A percentile compares a stretch with the other conserved stretches of the same genome.
Conservation (phyloP, 768 basidiomycete species). For the Phlegmacium glaucopus region DNA sequence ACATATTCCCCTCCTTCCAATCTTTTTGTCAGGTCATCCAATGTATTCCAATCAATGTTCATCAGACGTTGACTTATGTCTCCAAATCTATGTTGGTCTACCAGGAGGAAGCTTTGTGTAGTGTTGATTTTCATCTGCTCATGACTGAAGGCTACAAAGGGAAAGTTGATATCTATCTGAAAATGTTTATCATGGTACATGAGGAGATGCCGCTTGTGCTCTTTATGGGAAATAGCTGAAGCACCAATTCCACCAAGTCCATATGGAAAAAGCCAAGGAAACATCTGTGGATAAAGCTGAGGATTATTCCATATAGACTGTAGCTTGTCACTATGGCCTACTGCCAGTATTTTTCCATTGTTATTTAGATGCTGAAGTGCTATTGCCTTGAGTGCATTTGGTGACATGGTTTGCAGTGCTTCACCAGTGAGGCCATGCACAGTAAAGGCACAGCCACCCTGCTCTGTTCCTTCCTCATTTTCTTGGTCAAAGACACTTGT, state of each 20-base stretch:
- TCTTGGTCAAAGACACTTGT: conserved; percentile 10
- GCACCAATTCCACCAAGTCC: conserved; percentile 28
- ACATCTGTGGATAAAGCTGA: conserved; percentile 31
- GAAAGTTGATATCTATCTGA: conserved; percentile 33
- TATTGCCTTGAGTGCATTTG: conserved; percentile 11
- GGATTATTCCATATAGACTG: conserved; percentile 28
- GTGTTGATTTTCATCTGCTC: conserved; percentile 30
- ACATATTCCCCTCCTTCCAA: conserved; percentile 22
- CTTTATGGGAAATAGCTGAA: conserved; percentile 5
- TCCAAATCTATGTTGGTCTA: conserved; percentile 21
- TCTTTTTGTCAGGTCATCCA: conserved; percentile 14
- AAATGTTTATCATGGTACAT: conserved; percentile 38
- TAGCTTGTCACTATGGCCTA: conserved; percentile 19
- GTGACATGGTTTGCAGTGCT: conserved; percentile 11
- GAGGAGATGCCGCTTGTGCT: conserved; percentile 19
- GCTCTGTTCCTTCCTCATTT: conserved; percentile 17
- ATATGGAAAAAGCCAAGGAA: conserved; percentile 38
- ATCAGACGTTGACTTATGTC: conserved; percentile 21
- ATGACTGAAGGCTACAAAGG: conserved; percentile 37
- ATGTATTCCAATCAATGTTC: conserved; percentile 17
- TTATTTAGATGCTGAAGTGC: conserved; percentile 24
- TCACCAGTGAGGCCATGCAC: conserved; percentile 34
- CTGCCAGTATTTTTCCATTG: conserved; percentile 20
- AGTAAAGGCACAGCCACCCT: conserved; percentile 31
- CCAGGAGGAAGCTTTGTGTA: conserved; percentile 21